Evolutionary conservation across 2,329 filamentous ascomycete genomes (phyloP), one percentile per base, ranked within the genome.

Genomic region (Nectriaceae sp.): DNA sequence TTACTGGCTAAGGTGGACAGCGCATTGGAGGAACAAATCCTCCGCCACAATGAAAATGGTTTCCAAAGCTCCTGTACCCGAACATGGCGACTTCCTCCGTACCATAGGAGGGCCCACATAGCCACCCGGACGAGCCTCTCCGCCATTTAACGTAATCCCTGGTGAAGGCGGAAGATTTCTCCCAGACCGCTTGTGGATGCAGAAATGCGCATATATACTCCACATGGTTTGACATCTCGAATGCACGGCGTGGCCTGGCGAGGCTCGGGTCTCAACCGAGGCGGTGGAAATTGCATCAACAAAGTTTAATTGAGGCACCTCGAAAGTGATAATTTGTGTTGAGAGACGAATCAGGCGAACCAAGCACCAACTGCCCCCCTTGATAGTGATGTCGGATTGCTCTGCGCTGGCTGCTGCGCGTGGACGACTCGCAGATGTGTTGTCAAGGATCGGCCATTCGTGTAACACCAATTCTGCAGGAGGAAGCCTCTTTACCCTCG

Each of bases 21-120:
- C n/a, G n/a, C n/a, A n/a, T n/a, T 21, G 19, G 22, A 55, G 59
- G 59, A 62, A 57, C n/a, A 59, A 62, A 56, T 39, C 48, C 57
- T 59, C 59, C 59, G 50, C 44, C 40, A 29, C 45, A 47, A 42
- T 50, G 44, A 39, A 37, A 43, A 50, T 29, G 24, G n/a, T 37
- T 29, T 29, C 21, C 35, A 21, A 16, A 38, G 37, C 41, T 35
- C 19, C 33, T 19, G 11, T 42, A 53, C 46, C 44, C 6, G 20
- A 42, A 35, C 39, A 20, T 18, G 20, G n/a, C 40, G 35, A 8
- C 33, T 3, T 31, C 13, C n/a, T 40, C 37, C 22, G 20, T 33
- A 38, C 18, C 22, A 41, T 35, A 21, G 19, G n/a, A 42, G 36
- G 39, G 38, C 47, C 50, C 50, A 55, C 46, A 19, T 6, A 19